Conservation (phyloP, 2,329 filamentous ascomycete species). For the Coniochaeta pulveracea region DNA sequence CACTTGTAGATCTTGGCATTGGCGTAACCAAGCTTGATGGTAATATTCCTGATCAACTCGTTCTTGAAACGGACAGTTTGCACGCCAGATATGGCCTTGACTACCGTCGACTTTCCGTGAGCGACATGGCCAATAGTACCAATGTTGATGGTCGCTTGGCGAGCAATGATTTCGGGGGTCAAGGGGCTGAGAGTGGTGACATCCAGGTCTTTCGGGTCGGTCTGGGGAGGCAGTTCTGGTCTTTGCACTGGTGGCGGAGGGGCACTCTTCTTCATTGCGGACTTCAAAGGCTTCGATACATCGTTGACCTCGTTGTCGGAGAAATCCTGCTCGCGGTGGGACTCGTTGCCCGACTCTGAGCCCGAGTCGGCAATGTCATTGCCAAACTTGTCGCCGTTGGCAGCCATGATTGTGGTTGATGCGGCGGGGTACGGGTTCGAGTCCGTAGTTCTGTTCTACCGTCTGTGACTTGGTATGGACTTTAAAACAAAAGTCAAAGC, state of each 20-base stretch:
- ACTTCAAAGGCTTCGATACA: conserved; percentile 69
- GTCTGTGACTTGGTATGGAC: not conserved
- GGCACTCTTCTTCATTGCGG: conserved; percentile 70
- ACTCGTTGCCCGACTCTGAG: conserved; percentile 52
- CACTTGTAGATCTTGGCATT: conserved; percentile 99
- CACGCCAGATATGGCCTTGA: conserved; percentile 97
- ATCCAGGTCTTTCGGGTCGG: conserved; percentile 82
- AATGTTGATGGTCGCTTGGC: conserved; percentile 98
- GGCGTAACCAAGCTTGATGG: conserved; percentile 98
- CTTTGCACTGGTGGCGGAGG: conserved; percentile 43
- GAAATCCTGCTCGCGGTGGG: conserved; percentile 42
- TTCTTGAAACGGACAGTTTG: conserved; percentile 99
- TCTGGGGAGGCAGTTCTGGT: conserved; percentile 66
- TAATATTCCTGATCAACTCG: conserved; percentile 97
- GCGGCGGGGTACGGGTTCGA: conserved; percentile 14
- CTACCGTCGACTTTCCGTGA: conserved; percentile 96
- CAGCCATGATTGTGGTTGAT: conserved; percentile 30
- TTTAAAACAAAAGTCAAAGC: not conserved
- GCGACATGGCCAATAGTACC: conserved; percentile 98
- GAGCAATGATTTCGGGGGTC: conserved; percentile 91
- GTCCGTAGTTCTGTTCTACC: not conserved
- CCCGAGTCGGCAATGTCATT: conserved; percentile 70
- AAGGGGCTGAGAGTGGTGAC: conserved; percentile 70
- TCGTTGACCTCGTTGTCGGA: conserved; percentile 46
- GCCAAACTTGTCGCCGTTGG: conserved; percentile 53